Evolutionary conservation across 2,329 filamentous ascomycete species (phyloP), one percentile per base, ranked within the genome.

Genomic region (Fusarium sp.): DNA sequence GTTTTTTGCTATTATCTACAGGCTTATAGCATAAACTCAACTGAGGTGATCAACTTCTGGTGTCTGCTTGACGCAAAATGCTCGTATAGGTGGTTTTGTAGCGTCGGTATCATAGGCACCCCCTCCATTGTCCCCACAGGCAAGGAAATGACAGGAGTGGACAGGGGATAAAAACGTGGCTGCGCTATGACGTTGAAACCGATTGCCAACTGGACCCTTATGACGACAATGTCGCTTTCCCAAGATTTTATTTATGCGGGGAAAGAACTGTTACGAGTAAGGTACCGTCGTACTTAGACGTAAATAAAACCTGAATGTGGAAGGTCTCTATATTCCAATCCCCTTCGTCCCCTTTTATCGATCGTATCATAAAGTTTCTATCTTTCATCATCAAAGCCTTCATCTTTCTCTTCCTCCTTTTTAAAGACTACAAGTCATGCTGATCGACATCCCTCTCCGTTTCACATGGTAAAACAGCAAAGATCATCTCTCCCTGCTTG

Each of bases 171-270:
- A 34, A 34, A 34, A 42, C 29, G 54, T 64, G 60, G 57, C 62
- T 65, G 61, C 61, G 63, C 62, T 42, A 65, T 65, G 62, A 65
- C 62, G 62, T 65, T 38, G 29, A 24, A 28, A 49, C 43, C 13
- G 39, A 32, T 19, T 47, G 26, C n/a, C 35, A 54, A 54, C 42
- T 64, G 62, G 63, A 65, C 63, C 63, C 63, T 43, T 63, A 65
- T 65, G 63, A 65, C 62, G 62, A 65, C 41, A 28, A 34, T 38
- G 46, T 38, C 36, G 36, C 22, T 38, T 38, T n/a, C 36, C 19
- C 19, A 19, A 40, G 41, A 43, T 53, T 34, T n/a, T 6, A 12
- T 34, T 34, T 34, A 6, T 54, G 57, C 49, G 55, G 55, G 53
- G 22, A 9, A 25, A 31, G 29, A 36, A 9, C 22, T 19, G 2